Percentiles rank a stretch among this genome's conserved stretches.
These are phyloP conservation scores for Ambrosiella beaveri DNA, from an alignment of 2,329 filamentous ascomycete species.

Conservation along the genomic window DNA sequence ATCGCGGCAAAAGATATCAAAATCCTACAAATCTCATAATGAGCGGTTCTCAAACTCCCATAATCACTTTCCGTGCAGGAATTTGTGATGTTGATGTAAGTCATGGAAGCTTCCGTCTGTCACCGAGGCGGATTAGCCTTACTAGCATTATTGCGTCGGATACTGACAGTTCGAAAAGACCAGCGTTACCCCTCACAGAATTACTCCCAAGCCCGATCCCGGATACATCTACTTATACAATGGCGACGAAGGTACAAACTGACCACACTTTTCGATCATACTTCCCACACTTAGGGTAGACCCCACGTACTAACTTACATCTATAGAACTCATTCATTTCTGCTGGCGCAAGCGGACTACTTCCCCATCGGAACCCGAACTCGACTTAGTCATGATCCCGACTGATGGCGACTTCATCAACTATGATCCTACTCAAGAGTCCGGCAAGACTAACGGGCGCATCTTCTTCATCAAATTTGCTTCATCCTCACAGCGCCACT, in stretches of 20 bases:
- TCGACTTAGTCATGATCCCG: slow-evolving; percentile 90
- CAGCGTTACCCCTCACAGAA: slow-evolving; percentile 43
- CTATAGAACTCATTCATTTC: slow-evolving; percentile 72
- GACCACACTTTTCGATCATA: not conserved
- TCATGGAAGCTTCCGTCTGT: not conserved
- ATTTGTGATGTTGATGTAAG: slow-evolving; percentile 70
- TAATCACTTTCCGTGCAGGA: slow-evolving; percentile 95
- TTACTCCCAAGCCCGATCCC: slow-evolving; percentile 53
- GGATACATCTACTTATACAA: slow-evolving; percentile 87
- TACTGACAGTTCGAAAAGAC: slow-evolving; percentile 9
- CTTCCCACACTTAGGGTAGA: no score
- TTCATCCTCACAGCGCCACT: slow-evolving; percentile 75
- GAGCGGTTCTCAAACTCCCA: slow-evolving; percentile 31
- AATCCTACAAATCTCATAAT: no score
- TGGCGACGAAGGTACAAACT: slow-evolving; percentile 52
- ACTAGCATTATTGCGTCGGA: not conserved
- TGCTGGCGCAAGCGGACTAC: slow-evolving; percentile 80
- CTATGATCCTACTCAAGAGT: slow-evolving; percentile 44
- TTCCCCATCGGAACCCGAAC: slow-evolving; percentile 49
- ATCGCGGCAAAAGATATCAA: no score
- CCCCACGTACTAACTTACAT: not conserved
- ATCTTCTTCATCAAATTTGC: slow-evolving; percentile 88
- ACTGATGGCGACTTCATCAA: slow-evolving; percentile 74
- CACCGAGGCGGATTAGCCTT: slow-evolving; percentile 3
- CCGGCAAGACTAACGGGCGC: slow-evolving; percentile 62